phyloP scores from a whole-genome alignment of 2,329 filamentous ascomycete genomes.

The Passalora sequoiae region DNA sequence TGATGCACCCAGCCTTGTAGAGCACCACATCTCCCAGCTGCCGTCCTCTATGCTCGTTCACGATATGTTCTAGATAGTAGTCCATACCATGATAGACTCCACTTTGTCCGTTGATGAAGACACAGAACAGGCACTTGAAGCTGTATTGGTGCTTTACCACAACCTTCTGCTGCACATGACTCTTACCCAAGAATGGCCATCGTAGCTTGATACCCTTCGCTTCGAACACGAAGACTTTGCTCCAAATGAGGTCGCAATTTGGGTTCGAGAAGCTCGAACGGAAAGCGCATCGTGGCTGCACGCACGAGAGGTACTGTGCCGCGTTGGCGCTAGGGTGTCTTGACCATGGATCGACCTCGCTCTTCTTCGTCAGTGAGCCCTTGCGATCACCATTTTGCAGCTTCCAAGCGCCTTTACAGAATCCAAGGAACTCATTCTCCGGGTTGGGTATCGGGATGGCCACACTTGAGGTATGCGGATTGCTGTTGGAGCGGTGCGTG shows the following conservation, averaged over 20 bases:
- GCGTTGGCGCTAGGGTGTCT: slow-evolving; percentile 22
- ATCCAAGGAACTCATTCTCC: slow-evolving; percentile 35
- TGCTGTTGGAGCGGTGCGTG: slow-evolving; percentile 18
- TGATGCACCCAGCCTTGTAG: slow-evolving; percentile 41
- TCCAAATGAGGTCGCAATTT: slow-evolving; percentile 28
- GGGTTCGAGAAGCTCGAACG: slow-evolving; percentile 37
- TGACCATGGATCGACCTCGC: slow-evolving; percentile 24
- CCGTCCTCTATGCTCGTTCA: slow-evolving; percentile 33
- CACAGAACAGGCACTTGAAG: slow-evolving; percentile 47
- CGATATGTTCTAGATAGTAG: slow-evolving; percentile 43
- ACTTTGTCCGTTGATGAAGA: slow-evolving; percentile 34
- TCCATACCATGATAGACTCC: slow-evolving; percentile 39
- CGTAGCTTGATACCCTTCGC: slow-evolving; percentile 40
- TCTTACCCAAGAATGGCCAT: slow-evolving; percentile 46
- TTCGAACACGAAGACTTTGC: slow-evolving; percentile 21
- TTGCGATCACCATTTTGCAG: slow-evolving; percentile 33
- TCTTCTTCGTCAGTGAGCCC: slow-evolving; percentile 29
- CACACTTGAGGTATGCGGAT: slow-evolving; percentile 12
- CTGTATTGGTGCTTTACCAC: slow-evolving; percentile 28
- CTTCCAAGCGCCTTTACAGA: slow-evolving; percentile 46
- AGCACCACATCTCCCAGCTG: slow-evolving; percentile 34
- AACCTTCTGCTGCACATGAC: slow-evolving; percentile 38
- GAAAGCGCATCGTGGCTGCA: slow-evolving; percentile 42
- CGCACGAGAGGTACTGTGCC: slow-evolving; percentile 36
- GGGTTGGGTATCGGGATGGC: slow-evolving; percentile 26